These are phyloP conservation scores for Aurinia saxatilis DNA, from an alignment of 345 rosid species.

Conservation along the genomic window DNA sequence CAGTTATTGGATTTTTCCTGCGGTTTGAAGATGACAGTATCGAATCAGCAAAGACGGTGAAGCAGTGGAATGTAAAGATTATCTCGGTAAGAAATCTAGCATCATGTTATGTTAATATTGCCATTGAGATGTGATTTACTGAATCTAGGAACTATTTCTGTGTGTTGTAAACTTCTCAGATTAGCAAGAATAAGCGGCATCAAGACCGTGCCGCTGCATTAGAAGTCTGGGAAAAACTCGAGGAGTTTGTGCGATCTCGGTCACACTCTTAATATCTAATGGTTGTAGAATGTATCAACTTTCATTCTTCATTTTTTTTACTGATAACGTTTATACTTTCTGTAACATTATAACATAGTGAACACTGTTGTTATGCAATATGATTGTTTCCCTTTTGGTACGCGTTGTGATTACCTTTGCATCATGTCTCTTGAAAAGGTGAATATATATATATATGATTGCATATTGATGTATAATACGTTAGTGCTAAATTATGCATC, in stretches of 20 bases:
- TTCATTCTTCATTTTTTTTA: neutral
- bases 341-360: conserved; percentile 24
- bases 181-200: conserved; percentile 93
- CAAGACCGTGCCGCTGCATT: conserved; percentile 93
- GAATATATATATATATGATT: neutral
- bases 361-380: conserved; percentile 6
- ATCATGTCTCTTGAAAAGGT: neutral
- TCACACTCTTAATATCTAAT: conserved; percentile 49
- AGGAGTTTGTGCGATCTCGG: conserved; percentile 81
- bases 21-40: conserved; percentile 96
- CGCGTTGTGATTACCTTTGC: neutral
- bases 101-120: neutral
- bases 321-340: neutral
- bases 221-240: conserved; percentile 93
- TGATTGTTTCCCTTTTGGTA: neutral
- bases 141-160: neutral
- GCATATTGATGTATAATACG: neutral
- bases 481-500: neutral
- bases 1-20: conserved; percentile 90
- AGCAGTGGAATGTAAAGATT: conserved; percentile 98
- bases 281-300: conserved; percentile 18
- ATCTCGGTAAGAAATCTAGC: conserved; percentile 55
- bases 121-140: neutral
- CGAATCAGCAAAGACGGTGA: conserved; percentile 85
- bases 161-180: conserved; percentile 42